Evolutionary conservation across 1,139 yeast genomes (phyloP), one percentile per base, ranked within the genome.

Genomic region (Arxiozyma slooffiae): DNA sequence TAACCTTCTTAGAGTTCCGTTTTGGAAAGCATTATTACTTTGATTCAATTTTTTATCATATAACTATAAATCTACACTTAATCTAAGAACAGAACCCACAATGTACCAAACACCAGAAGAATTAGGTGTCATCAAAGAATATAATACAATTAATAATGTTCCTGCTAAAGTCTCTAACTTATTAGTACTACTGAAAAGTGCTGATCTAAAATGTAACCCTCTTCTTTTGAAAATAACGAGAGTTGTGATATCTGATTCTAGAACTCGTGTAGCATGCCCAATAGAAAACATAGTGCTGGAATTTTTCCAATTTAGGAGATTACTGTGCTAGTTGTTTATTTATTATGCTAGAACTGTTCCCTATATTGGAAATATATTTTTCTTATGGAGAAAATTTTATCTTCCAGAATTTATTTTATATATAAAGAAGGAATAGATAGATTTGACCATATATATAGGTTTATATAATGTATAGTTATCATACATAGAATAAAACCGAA

Each of bases 51-150:
- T 68, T 55, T 80, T 95, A 38, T 81, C 79, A 64, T 88, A 96
- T 7, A 89, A 71, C 1, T 95, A 96, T 54, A 89, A 67, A 65
- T 88, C 96, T 24, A 88, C 86, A 58, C 94, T 82, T 49, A 87
- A 67, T 52, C 96, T 73, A 48, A 87, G 67, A 0, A 92, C 92
- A 7, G 87, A 79, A 0, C 96, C 96, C 54, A 87, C 71, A 1
- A 86, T 80, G 61, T 87, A 87, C 97, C 97, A 89, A n/a, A 87
- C 87, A 1, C 96, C 94, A 0, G 96, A 96, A 4, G 80, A 79
- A 1, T 85, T 78, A 0, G 90, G 89, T 55, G 88, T 71, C 89
- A 83, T 75, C 23, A 79, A 75, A 1, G 95, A 81, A 62, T 85
- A 89, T 5, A 82, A 64, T 0, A 94, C 80, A 42, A 84, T 69